phyloP scores from a whole-genome alignment of 2,329 filamentous ascomycete genomes.

The Mariannaea sp. region DNA sequence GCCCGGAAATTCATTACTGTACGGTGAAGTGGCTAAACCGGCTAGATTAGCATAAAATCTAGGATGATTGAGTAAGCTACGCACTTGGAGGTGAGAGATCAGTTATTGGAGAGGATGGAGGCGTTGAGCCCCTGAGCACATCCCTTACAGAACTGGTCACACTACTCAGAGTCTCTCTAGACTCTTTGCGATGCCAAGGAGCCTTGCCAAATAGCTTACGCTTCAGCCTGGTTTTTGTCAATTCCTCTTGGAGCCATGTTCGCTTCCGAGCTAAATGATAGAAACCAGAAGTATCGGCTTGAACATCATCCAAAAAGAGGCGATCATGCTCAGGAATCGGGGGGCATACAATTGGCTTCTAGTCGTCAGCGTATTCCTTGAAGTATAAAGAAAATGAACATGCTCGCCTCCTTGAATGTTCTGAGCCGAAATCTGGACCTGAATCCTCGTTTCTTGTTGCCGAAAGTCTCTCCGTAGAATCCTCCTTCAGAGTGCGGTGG shows the following conservation, averaged over 20 bases:
- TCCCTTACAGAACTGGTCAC: slow-evolving; percentile 50
- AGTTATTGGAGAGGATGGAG: slow-evolving; percentile 38
- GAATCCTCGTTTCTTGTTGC: slow-evolving; percentile 34
- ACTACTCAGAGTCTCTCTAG: slow-evolving; percentile 45
- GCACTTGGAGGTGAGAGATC: slow-evolving; percentile 21
- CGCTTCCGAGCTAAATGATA: slow-evolving; percentile 31
- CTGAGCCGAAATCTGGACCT: slow-evolving; percentile 29
- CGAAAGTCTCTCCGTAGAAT: slow-evolving; percentile 12
- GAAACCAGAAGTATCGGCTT: slow-evolving; percentile 25
- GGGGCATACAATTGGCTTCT: slow-evolving; percentile 12
- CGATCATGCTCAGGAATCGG: slow-evolving; percentile 27
- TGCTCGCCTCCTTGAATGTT: slow-evolving; percentile 21
- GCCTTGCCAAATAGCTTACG: slow-evolving; percentile 48
- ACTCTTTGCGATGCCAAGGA: slow-evolving; percentile 48
- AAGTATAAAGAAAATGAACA: not conserved
- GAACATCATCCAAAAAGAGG: slow-evolving; percentile 15
- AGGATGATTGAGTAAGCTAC: not conserved
- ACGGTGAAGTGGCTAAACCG: slow-evolving; percentile 16
- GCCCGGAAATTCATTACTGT: slow-evolving; percentile 41
- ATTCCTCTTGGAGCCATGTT: slow-evolving; percentile 43
- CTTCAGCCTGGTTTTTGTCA: slow-evolving; percentile 34
- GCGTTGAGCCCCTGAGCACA: slow-evolving; percentile 45
- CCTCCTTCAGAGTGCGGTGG: not conserved
- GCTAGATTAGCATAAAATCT: slow-evolving; percentile 7
- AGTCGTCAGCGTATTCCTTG: slow-evolving; percentile 5